Evolutionary conservation across 176 grass and related monocot species (phyloP), one percentile per base, ranked within the genome.

Genomic region (Calamus simplicifolius): DNA sequence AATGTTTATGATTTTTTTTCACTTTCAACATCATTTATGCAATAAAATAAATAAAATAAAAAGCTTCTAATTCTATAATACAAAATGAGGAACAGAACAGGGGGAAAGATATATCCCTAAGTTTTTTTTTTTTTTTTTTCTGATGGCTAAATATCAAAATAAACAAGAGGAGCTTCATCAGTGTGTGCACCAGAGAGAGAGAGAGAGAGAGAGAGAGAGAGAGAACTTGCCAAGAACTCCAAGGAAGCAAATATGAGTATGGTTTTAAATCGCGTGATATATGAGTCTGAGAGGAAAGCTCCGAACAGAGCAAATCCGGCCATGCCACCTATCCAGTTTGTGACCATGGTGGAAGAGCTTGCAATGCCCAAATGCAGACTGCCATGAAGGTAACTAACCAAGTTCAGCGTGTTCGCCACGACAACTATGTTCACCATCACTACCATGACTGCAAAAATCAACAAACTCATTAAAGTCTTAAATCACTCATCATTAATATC

Each of bases 201-300:
- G 21, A 23, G 21, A 23, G 21, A 23, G 35, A 43, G 12, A 43
- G 35, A 3, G 35, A 43, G 15, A 74, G 5, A 13, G 6, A 59
- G 21, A 23, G 21, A 23, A 59, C 19, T 73, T 80, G 85, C 87
- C 81, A 90, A 58, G 73, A n/a, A n/a, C n/a, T n/a, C n/a, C n/a
- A n/a, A n/a, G n/a, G n/a, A 90, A 69, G 67, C 87, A 62, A 90
- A 82, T 14, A 90, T 53, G 72, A 85, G 79, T 54, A 85, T 85
- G 25, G 82, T 66, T 57, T 27, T 79, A 57, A 80, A 79, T 18
- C 82, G 71, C 38, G 75, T 69, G 35, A 85, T 85, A 67, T 85
- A 82, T 10, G 81, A 82, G 35, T 90, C 82, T 1, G 79, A 85
- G 64, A 90, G 62, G 69, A 85, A 85, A 58, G 82, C 82, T 63